Conservation (phyloP, 441 rosid genomes). For the Erysimum cheiri region DNA sequence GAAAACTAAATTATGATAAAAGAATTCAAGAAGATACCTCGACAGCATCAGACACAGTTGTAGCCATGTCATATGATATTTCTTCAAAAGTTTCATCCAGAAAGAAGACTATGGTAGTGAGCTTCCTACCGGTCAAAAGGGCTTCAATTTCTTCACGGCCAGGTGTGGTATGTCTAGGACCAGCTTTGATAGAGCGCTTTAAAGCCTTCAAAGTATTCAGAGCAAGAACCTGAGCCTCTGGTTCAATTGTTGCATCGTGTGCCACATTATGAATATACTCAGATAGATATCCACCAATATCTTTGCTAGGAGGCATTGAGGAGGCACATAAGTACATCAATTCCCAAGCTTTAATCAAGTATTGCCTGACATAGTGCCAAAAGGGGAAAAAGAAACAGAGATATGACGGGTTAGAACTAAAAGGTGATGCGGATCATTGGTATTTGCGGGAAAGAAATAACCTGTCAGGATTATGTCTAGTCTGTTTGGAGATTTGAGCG, state of each 20-base stretch:
- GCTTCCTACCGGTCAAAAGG: conserved; percentile 82
- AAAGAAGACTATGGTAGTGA: conserved; percentile 94
- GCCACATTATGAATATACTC: conserved; percentile 91
- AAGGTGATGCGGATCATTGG: background rate
- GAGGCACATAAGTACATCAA: conserved; percentile 95
- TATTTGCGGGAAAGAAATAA: conserved; percentile 6
- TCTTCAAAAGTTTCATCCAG: conserved; percentile 99
- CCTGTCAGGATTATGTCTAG: conserved; percentile 94
- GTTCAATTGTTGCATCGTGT: conserved; percentile 66
- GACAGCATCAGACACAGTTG: conserved; percentile 95
- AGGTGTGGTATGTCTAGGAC: conserved; percentile 89
- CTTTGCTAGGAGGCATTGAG: conserved; percentile 99
- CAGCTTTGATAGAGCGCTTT: conserved; percentile 94
- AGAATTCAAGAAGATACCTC: conserved; percentile 62
- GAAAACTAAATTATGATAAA: conserved; percentile 1
- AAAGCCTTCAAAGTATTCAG: conserved; percentile 82
- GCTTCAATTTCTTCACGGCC: conserved; percentile 98
- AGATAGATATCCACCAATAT: conserved; percentile 86
- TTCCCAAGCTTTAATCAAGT: conserved; percentile 94
- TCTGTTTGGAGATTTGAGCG: conserved; percentile 96
- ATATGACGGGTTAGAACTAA: background rate
- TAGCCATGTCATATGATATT: conserved; percentile 93
- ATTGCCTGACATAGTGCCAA: conserved; percentile 59
- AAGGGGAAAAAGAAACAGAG: background rate
- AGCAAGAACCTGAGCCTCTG: conserved; percentile 86